Evolutionary conservation across 768 basidiomycete species (phyloP).

Genomic region (Naganishia antarctica): DNA sequence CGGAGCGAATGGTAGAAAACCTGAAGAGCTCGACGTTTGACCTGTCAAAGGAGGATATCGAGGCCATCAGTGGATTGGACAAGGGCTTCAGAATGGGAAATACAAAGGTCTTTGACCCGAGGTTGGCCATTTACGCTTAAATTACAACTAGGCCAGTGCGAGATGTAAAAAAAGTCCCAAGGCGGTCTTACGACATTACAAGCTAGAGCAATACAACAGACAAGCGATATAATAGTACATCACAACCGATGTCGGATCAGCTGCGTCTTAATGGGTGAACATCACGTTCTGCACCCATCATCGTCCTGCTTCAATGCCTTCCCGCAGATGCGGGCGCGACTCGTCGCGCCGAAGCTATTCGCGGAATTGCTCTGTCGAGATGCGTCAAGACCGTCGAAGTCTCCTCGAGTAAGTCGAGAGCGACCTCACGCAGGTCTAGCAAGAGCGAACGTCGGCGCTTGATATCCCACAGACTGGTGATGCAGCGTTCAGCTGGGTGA

Average conservation of each 20-base stretch:
- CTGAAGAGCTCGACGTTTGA: conserved; percentile 54
- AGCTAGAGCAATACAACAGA: too few relatives aligned
- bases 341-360: background rate
- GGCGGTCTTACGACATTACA: too few relatives aligned
- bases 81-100: conserved; percentile 64
- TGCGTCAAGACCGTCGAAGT: conserved; percentile 3
- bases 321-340: too few relatives aligned
- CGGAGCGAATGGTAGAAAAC: conserved; percentile 56
- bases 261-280: too few relatives aligned
- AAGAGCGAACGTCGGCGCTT: conserved; percentile 4
- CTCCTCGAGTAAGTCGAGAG: conserved; percentile 11
- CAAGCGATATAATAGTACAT: too few relatives aligned
- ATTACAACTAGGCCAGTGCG: background rate
- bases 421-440: conserved; percentile 4
- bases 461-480: background rate
- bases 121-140: conserved; percentile 66
- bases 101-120: conserved; percentile 63
- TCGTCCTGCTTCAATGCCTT: too few relatives aligned
- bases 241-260: too few relatives aligned
- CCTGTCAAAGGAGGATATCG: conserved; percentile 60
- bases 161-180: background rate
- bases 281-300: too few relatives aligned
- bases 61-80: conserved; percentile 60
- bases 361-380: background rate
- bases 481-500: too few relatives aligned